Evolutionary conservation across 2,329 filamentous ascomycete species (phyloP), one percentile per base, ranked within the genome.

Genomic region (Epichloe coenophiala): DNA sequence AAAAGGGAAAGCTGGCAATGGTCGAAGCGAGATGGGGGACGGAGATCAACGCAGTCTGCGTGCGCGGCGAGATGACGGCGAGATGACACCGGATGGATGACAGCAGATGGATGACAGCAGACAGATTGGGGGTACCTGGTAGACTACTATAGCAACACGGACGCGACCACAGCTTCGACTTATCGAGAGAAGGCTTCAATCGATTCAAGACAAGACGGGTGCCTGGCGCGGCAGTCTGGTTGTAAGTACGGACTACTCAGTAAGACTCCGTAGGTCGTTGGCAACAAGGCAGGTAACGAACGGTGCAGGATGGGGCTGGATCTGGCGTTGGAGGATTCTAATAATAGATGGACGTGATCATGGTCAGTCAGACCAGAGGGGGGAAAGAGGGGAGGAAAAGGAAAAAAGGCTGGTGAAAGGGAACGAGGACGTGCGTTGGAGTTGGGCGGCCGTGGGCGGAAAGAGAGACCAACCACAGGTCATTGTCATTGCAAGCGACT

Each of bases 331-430:
- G 67, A 65, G 68, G 70, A 61, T 74, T 68, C 71, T 73, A 74
- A 73, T 71, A 71, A 73, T 74, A 74, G 71, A 73, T 74, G 74
- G 71, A 70, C 50, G 50, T 47, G 50, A 54, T 70, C 65, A 66
- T 71, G 69, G 23, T 27, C 23, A 27, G 68, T 69, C 65, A 67
- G 61, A 56, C 50, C 53, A 51, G 23, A 51, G 52, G 55, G 53
- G 53, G 54, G 58, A 55, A 56, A 55, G 56, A 56, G 51, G 23
- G 23, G 23, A 7, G 6, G 6, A 7, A 27, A 27, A 27, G 51
- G 50, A 51, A 53, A 51, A 51, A 51, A 52, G 38, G 49, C 31
- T 43, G 45, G 42, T 17, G 48, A 45, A 38, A 35, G 38, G 39
- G n/a, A 33, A 4, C 11, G 13, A 19, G 23, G 19, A 48, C 45